Evolutionary conservation across 208 protist genomes (phyloP).

Genomic region (Crithidia brevicula): DNA sequence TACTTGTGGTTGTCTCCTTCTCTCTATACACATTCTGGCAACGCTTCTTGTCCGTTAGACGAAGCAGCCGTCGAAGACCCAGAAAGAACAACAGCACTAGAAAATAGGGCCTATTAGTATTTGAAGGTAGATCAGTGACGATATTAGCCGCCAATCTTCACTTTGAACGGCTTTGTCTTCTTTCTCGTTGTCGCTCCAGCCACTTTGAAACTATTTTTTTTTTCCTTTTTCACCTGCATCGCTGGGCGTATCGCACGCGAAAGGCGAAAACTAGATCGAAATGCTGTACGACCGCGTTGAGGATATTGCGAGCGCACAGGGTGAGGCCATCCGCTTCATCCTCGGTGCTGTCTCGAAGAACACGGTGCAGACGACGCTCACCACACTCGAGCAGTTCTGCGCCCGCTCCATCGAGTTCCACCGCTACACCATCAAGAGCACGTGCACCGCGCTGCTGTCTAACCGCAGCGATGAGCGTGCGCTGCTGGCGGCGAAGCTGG

Average conservation of each 20-base stretch:
- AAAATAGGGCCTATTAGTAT: no score
- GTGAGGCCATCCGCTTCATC: slow-evolving; percentile 76
- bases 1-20: no score
- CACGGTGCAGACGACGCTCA: slow-evolving; percentile 72
- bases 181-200: no score
- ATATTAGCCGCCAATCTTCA: no score
- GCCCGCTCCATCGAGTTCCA: slow-evolving; percentile 54
- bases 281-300: slow-evolving; percentile 84
- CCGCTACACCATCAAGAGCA: slow-evolving; percentile 60
- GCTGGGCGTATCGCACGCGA: not conserved
- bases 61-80: no score
- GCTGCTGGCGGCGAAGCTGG: slow-evolving; percentile 58
- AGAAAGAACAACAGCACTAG: no score
- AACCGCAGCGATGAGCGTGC: slow-evolving; percentile 42
- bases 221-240: not conserved
- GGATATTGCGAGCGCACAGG: slow-evolving; percentile 71
- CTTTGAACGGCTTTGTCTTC: no score
- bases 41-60: no score
- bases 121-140: no score
- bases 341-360: slow-evolving; percentile 70
- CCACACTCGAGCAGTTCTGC: slow-evolving; percentile 72
- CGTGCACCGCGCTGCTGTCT: slow-evolving; percentile 35
- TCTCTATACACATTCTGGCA: no score
- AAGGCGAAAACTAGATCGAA: not conserved
- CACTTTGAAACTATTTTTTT: no score